Conservation (phyloP, 495 filamentous ascomycete genomes). For the Oidiodendron maius region DNA sequence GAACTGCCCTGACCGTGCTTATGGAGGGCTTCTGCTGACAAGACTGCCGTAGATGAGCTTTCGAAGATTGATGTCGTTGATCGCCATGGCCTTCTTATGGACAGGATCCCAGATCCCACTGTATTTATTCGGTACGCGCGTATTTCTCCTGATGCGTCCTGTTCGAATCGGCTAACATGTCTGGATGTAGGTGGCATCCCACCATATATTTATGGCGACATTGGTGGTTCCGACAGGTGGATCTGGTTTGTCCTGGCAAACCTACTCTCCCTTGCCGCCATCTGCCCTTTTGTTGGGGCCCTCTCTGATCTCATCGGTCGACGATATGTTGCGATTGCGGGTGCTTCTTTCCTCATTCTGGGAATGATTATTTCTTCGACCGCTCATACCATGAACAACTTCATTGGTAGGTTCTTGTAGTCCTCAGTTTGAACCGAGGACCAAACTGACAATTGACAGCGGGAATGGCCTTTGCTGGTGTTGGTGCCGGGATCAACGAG, state of each 20-base stretch:
- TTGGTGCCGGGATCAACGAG: slow-evolving; percentile 60
- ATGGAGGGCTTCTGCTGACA: neutral
- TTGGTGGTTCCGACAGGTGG: slow-evolving; percentile 60
- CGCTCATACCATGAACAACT: slow-evolving; percentile 59
- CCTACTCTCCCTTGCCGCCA: slow-evolving; percentile 58
- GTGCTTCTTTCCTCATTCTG: slow-evolving; percentile 50
- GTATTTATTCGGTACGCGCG: slow-evolving; percentile 59
- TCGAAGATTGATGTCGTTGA: slow-evolving; percentile 50
- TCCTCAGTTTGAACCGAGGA: slow-evolving; percentile 8
- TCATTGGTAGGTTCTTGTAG: slow-evolving; percentile 49
- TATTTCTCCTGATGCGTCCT: no score
- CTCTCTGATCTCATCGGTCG: slow-evolving; percentile 68
- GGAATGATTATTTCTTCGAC: slow-evolving; percentile 62
- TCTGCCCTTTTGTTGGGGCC: slow-evolving; percentile 69
- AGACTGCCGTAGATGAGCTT: slow-evolving; percentile 39
- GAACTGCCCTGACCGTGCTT: neutral
- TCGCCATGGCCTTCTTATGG: slow-evolving; percentile 62
- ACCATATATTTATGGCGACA: slow-evolving; percentile 58
- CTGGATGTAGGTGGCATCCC: slow-evolving; percentile 56
- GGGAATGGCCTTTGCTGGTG: slow-evolving; percentile 57
- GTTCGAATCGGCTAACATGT: no score
- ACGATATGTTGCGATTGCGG: slow-evolving; percentile 59
- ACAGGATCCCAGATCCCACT: slow-evolving; percentile 60
- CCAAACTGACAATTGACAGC: slow-evolving; percentile 30
- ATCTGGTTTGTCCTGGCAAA: slow-evolving; percentile 70